phyloP scores from a whole-genome alignment of 495 filamentous ascomycete species.

The Penicillium coffeae region DNA sequence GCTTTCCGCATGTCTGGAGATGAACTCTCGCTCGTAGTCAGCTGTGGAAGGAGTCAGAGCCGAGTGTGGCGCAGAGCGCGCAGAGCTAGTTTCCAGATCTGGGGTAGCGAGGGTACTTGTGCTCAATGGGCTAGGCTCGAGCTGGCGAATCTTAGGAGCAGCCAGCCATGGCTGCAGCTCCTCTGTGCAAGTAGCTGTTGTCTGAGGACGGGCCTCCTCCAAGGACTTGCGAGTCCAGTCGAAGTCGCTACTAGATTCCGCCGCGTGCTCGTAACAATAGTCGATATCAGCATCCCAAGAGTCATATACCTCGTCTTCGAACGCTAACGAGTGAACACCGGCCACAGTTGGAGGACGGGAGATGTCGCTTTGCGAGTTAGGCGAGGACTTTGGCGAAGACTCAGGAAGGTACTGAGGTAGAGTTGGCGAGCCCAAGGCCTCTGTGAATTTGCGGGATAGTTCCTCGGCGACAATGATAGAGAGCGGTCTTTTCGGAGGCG shows the following conservation, averaged over 20 bases:
- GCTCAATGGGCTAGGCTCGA: conserved; percentile 25
- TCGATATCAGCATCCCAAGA: conserved; percentile 95
- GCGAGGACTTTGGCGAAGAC: conserved; percentile 2
- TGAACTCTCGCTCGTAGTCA: conserved; percentile 28
- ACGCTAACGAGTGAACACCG: conserved; percentile 20
- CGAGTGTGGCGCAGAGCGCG: conserved; percentile 31
- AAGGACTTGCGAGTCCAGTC: conserved; percentile 66
- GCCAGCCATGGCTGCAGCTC: conserved; percentile 6
- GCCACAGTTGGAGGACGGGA: conserved; percentile 9
- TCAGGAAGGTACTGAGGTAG: conserved; percentile 28
- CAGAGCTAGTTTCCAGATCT: conserved; percentile 38
- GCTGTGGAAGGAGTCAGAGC: conserved; percentile 33
- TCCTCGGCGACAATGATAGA: conserved; percentile 34
- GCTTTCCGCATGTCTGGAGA: conserved; percentile 22
- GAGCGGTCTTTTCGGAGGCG: conserved; percentile 20
- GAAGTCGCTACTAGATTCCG: conserved; percentile 86
- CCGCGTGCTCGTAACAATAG: conserved; percentile 87
- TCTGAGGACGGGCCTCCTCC: conserved; percentile 24
- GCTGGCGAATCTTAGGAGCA: conserved; percentile 16
- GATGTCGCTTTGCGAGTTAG: conserved; percentile 7
- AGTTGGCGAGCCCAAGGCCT: conserved; percentile 39
- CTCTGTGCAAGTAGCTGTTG: conserved; percentile 16
- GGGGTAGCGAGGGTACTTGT: conserved; percentile 32
- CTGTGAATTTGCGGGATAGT: conserved; percentile 34
- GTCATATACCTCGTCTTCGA: conserved; percentile 43